Percentiles rank a stretch among this genome's conserved stretches.
phyloP scores from a whole-genome alignment of 2,329 filamentous ascomycete species.

The Ascochyta lentis region DNA sequence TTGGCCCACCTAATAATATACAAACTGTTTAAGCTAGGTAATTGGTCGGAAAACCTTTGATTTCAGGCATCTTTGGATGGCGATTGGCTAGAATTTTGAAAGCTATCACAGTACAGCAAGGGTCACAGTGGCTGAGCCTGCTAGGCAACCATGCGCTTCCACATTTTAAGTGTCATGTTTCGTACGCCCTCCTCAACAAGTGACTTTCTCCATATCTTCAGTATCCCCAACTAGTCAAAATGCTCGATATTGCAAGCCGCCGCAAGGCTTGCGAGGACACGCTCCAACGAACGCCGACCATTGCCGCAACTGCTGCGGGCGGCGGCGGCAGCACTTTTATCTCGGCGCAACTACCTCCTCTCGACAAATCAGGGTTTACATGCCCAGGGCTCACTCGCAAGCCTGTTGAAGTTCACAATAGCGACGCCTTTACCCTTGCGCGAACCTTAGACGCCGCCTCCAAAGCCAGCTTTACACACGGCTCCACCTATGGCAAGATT shows the following conservation, averaged over 20 bases:
- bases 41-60: no score
- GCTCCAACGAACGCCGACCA: constrained; percentile 17
- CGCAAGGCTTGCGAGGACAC: constrained; percentile 33
- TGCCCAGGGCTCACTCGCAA: constrained; percentile 14
- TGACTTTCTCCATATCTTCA: neutral
- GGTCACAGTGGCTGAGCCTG: no score
- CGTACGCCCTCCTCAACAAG: no score
- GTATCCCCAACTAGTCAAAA: neutral
- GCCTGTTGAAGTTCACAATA: constrained; percentile 25
- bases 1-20: no score
- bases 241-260: constrained; percentile 27
- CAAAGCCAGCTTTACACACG: neutral
- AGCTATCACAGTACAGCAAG: no score
- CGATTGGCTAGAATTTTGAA: no score
- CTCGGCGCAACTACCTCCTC: constrained; percentile 21
- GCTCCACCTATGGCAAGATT: constrained; percentile 11
- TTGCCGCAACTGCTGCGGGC: constrained; percentile 18
- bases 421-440: constrained; percentile 30
- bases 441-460: constrained; percentile 2
- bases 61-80: no score
- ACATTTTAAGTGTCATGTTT: no score
- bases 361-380: constrained; percentile 10
- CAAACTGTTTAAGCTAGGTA: no score
- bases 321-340: constrained; percentile 23
- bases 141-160: no score